These are phyloP conservation scores for Spinacia oleracea DNA, from an alignment of 179 eudicot genomes.

Conservation along the genomic window DNA sequence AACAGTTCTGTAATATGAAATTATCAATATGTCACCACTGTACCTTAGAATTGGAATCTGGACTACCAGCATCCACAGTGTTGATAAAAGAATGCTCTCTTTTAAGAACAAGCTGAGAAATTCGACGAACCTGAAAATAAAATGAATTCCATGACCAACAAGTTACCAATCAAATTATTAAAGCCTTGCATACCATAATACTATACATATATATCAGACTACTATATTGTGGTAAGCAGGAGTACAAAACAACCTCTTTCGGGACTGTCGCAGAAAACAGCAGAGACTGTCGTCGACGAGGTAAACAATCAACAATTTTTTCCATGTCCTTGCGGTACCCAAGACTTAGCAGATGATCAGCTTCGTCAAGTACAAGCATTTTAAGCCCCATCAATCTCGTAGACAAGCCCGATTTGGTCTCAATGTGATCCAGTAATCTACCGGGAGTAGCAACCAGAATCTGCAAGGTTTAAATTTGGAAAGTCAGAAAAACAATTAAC, in stretches of 20 bases:
- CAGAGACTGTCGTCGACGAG: conserved; percentile 83
- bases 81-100: conserved; percentile 78
- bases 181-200: background rate
- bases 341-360: conserved; percentile 81
- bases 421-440: conserved; percentile 91
- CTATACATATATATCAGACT: background rate
- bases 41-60: conserved; percentile 76
- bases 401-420: conserved; percentile 75
- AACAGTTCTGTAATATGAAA: conserved; percentile 1
- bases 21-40: background rate
- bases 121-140: conserved; percentile 74
- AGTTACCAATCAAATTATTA: background rate
- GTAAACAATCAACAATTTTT: conserved; percentile 86
- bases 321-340: conserved; percentile 92
- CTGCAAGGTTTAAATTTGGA: conserved; percentile 36
- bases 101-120: conserved; percentile 87
- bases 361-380: conserved; percentile 93
- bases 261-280: conserved; percentile 89
- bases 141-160: background rate
- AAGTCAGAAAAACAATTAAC: background rate
- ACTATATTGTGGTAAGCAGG: background rate
- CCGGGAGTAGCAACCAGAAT: conserved; percentile 95
- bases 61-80: conserved; percentile 59
- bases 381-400: conserved; percentile 78
- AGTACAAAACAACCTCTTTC: conserved; percentile 63